Percentiles rank a stretch among this genome's conserved stretches.
Conservation (phyloP, 2,329 filamentous ascomycete genomes). For the Moelleriella libera region DNA sequence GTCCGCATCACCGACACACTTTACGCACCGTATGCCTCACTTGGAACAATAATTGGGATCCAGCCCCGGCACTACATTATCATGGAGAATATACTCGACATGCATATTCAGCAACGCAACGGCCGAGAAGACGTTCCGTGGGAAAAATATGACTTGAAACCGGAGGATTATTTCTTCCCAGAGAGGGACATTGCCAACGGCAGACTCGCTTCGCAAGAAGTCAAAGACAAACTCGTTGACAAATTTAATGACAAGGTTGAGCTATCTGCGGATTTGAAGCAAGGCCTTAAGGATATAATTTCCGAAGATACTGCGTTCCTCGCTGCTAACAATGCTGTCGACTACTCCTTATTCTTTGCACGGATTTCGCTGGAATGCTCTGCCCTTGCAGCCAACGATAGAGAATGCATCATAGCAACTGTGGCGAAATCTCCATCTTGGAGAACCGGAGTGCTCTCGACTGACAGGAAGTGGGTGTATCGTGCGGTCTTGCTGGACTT, state of each 20-base stretch:
- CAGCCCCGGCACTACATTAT: conserved; percentile 60
- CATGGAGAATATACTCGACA: conserved; percentile 61
- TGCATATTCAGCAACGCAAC: conserved; percentile 18
- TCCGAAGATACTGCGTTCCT: conserved; percentile 50
- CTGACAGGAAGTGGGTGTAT: conserved; percentile 52
- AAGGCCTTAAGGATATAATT: conserved; percentile 39
- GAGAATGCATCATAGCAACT: conserved; percentile 1
- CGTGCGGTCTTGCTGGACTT: conserved; percentile 58
- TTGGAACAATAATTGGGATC: conserved; percentile 45
- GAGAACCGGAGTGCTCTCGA: conserved; percentile 46
- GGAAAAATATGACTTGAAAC: conserved; percentile 65
- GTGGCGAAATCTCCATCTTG: conserved; percentile 22
- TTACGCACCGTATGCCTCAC: conserved; percentile 34
- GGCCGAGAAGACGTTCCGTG: conserved; percentile 26
- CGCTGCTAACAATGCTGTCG: conserved; percentile 49
- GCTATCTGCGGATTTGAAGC: conserved; percentile 38
- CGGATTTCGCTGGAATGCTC: conserved; percentile 18
- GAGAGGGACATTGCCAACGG: conserved; percentile 58
- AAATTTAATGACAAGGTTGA: conserved; percentile 52
- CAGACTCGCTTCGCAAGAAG: conserved; percentile 45
- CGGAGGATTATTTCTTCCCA: conserved; percentile 61
- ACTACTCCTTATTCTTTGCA: conserved; percentile 63
- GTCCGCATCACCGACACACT: conserved; percentile 61
- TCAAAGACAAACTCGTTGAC: conserved; percentile 52
- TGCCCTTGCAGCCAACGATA: background rate